Conservation (phyloP, 1,139 yeast species). For the Geotrichum candidum region DNA sequence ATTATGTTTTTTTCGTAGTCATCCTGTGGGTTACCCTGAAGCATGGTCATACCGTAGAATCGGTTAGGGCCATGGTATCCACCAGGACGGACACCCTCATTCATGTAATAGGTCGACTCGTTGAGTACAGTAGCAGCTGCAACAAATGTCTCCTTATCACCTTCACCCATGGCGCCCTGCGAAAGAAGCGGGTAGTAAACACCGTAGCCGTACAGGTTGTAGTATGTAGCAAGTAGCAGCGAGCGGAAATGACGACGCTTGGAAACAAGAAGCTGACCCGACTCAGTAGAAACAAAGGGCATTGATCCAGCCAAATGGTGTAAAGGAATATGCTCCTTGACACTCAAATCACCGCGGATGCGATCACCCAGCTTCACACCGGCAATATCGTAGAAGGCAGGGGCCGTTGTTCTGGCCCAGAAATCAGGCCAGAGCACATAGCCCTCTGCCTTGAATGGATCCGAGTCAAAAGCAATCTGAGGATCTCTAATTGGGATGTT, state of each 20-base stretch:
- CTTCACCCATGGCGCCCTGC: constrained; percentile 84
- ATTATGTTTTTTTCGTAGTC: constrained; percentile 38
- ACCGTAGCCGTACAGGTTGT: constrained; percentile 72
- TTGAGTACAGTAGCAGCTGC: constrained; percentile 68
- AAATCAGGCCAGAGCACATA: constrained; percentile 78
- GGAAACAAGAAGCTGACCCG: constrained; percentile 71
- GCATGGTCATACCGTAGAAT: constrained; percentile 65
- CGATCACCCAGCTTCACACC: constrained; percentile 42
- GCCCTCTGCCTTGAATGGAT: constrained; percentile 51
- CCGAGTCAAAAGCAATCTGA: constrained; percentile 47
- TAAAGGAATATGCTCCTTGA: constrained; percentile 43
- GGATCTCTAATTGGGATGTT: constrained; percentile 59
- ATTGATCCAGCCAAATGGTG: constrained; percentile 66
- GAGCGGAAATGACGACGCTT: constrained; percentile 61
- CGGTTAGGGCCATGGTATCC: constrained; percentile 45
- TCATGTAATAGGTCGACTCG: constrained; percentile 63
- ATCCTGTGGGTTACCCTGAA: constrained; percentile 60
- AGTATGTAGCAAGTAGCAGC: constrained; percentile 62
- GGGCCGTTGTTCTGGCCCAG: constrained; percentile 71
- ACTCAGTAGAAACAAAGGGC: constrained; percentile 77
- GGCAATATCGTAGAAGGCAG: constrained; percentile 61
- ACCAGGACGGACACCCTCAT: constrained; percentile 48
- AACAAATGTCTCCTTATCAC: constrained; percentile 83
- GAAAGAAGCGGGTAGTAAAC: constrained; percentile 78
- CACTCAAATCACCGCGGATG: constrained; percentile 37